Percentiles rank a stretch among this genome's conserved stretches.
phyloP scores from a whole-genome alignment of 1,284 basidiomycete genomes.

The Omphalotus olearius region DNA sequence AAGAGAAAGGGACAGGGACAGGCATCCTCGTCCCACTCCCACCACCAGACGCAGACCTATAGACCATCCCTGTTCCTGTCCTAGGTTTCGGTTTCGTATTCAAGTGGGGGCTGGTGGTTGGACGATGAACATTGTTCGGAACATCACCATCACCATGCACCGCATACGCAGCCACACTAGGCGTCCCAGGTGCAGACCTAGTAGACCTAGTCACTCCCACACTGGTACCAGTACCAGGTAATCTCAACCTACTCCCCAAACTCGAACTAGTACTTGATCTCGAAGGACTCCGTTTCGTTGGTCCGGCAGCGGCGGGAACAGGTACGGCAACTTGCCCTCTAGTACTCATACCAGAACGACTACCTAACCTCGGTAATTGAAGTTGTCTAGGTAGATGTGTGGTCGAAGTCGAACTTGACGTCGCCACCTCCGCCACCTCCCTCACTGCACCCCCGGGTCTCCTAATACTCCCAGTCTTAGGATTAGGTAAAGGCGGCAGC shows the following conservation, averaged over 20 bases:
- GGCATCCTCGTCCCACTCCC: slow-evolving; percentile 4
- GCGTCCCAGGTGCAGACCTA: slow-evolving; percentile 9
- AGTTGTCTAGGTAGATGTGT: slow-evolving; percentile 17
- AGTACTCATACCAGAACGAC: neutral
- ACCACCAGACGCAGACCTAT: slow-evolving; percentile 35
- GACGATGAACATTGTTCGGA: too few species aligned
- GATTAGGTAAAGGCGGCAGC: slow-evolving; percentile 20
- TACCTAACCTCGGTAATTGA: slow-evolving; percentile 17
- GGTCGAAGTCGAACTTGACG: neutral
- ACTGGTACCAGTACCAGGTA: neutral
- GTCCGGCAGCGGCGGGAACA: too few species aligned
- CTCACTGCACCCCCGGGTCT: slow-evolving; percentile 8
- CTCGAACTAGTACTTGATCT: too few species aligned
- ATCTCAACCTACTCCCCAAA: neutral
- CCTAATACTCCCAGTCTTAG: slow-evolving; percentile 17
- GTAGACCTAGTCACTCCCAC: neutral
- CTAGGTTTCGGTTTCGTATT: slow-evolving; percentile 34
- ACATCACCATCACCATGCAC: too few species aligned
- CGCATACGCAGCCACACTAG: neutral
- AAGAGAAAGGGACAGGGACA: too few species aligned
- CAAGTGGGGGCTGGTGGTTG: too few species aligned
- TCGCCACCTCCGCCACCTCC: neutral
- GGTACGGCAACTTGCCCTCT: slow-evolving; percentile 30
- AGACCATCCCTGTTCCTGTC: slow-evolving; percentile 68
- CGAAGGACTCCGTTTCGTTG: too few species aligned